Conservation (phyloP, 495 filamentous ascomycete species). For the Pyrenula aspistea region DNA sequence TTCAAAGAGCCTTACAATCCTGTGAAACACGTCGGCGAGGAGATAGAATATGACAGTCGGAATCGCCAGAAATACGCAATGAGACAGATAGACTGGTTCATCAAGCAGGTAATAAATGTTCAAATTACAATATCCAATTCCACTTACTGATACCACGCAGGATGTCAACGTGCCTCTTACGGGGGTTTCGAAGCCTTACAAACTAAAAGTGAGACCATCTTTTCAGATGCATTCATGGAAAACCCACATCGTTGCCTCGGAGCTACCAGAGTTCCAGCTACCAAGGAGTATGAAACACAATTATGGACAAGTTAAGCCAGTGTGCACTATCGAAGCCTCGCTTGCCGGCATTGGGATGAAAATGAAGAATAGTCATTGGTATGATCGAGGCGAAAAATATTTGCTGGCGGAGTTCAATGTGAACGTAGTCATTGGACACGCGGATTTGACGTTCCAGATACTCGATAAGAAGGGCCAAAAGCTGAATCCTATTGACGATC, state of each 20-base stretch:
- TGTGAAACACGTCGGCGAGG: slow-evolving; percentile 28
- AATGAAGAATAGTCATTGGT: slow-evolving; percentile 32
- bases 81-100: slow-evolving; percentile 44
- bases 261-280: slow-evolving; percentile 22
- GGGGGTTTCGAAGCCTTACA: slow-evolving; percentile 26
- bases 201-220: slow-evolving; percentile 24
- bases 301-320: slow-evolving; percentile 7
- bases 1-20: slow-evolving; percentile 34
- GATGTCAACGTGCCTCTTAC: slow-evolving; percentile 20
- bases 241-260: slow-evolving; percentile 35
- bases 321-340: slow-evolving; percentile 14
- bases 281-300: slow-evolving; percentile 27
- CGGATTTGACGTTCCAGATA: slow-evolving; percentile 42
- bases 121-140: too few species aligned
- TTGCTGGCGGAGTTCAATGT: slow-evolving; percentile 37
- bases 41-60: slow-evolving; percentile 25
- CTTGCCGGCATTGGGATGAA: slow-evolving; percentile 25
- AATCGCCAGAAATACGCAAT: slow-evolving; percentile 34
- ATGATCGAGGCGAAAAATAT: slow-evolving; percentile 22
- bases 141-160: too few species aligned
- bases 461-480: slow-evolving; percentile 29
- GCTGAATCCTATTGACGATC: not conserved
- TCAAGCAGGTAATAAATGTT: slow-evolving; percentile 27
- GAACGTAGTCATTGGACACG: slow-evolving; percentile 37
- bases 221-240: slow-evolving; percentile 27